These are phyloP conservation scores for Zymoseptoria crescenta DNA, from an alignment of 2,329 filamentous ascomycete genomes.

Conservation along the genomic window DNA sequence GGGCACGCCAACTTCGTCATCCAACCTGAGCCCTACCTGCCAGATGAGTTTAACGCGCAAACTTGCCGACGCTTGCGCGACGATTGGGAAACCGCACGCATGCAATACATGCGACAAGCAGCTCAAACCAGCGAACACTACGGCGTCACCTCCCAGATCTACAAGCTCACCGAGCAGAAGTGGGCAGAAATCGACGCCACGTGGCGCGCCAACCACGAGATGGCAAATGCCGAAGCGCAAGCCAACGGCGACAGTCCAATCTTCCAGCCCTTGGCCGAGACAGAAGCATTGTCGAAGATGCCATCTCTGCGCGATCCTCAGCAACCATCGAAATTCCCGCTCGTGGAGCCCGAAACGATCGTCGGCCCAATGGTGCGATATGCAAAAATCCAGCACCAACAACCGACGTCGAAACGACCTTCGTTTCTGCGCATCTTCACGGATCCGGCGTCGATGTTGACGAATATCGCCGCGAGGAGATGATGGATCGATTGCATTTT, in stretches of 20 bases:
- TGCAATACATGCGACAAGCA: slow-evolving; percentile 83
- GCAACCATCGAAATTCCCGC: slow-evolving; percentile 74
- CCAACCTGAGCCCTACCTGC: slow-evolving; percentile 68
- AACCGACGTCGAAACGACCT: slow-evolving; percentile 21
- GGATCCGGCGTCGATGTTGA: slow-evolving; percentile 15
- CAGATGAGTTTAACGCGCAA: slow-evolving; percentile 50
- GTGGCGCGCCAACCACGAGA: slow-evolving; percentile 66
- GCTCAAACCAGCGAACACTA: slow-evolving; percentile 86
- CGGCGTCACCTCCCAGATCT: slow-evolving; percentile 80
- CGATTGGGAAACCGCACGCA: slow-evolving; percentile 75
- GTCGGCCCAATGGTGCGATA: slow-evolving; percentile 76
- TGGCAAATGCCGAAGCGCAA: slow-evolving; percentile 39
- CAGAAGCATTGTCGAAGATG: slow-evolving; percentile 54
- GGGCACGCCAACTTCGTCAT: slow-evolving; percentile 94
- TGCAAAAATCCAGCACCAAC: slow-evolving; percentile 26
- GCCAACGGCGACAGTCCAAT: slow-evolving; percentile 33
- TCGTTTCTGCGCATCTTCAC: slow-evolving; percentile 30
- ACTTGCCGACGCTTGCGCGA: slow-evolving; percentile 59
- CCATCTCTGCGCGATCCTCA: slow-evolving; percentile 60
- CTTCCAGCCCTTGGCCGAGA: slow-evolving; percentile 37
- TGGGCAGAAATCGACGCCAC: slow-evolving; percentile 71
- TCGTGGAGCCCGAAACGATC: slow-evolving; percentile 82
- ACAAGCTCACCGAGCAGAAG: slow-evolving; percentile 76
- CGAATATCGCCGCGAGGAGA: not conserved
- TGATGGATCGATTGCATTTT: not conserved